phyloP scores from a whole-genome alignment of 306 rosid genomes.

The Cajanus cajan region DNA sequence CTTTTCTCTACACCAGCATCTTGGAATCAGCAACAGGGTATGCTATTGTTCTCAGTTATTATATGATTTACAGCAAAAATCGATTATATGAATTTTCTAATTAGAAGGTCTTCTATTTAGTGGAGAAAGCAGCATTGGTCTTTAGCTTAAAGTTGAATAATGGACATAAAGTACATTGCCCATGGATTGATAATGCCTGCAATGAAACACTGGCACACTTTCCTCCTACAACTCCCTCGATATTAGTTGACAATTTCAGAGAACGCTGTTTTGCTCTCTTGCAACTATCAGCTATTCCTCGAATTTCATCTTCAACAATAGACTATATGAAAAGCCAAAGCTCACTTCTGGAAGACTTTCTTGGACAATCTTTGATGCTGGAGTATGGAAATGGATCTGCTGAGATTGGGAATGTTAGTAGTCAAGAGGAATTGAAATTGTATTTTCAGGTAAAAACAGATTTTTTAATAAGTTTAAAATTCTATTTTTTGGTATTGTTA shows the following conservation, averaged over 20 bases:
- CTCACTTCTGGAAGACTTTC: constrained; percentile 65
- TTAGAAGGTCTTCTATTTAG: constrained; percentile 42
- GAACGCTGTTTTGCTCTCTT: constrained; percentile 60
- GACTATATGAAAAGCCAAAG: constrained; percentile 54
- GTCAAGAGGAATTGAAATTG: constrained; percentile 51
- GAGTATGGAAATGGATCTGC: constrained; percentile 51
- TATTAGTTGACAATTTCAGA: constrained; percentile 63
- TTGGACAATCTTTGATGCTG: constrained; percentile 49
- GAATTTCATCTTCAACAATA: constrained; percentile 58
- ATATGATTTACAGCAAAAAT: neutral
- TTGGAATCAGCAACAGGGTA: constrained; percentile 92
- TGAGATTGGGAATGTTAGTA: constrained; percentile 39
- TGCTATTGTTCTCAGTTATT: constrained; percentile 22
- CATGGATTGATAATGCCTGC: constrained; percentile 90
- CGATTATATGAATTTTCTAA: constrained; percentile 25
- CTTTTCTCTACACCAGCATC: constrained; percentile 79
- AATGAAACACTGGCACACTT: constrained; percentile 71
- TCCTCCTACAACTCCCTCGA: constrained; percentile 68
- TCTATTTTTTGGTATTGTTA: neutral
- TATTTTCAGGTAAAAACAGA: constrained; percentile 66
- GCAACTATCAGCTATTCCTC: constrained; percentile 73
- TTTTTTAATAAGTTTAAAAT: neutral
- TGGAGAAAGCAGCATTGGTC: constrained; percentile 92
- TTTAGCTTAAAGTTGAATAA: constrained; percentile 86
- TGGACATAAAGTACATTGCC: constrained; percentile 93